A percentile compares a stretch with the other conserved stretches of the same genome.
phyloP scores from a whole-genome alignment of 805 yeast species.

The Cyberlindnera mycetangii region DNA sequence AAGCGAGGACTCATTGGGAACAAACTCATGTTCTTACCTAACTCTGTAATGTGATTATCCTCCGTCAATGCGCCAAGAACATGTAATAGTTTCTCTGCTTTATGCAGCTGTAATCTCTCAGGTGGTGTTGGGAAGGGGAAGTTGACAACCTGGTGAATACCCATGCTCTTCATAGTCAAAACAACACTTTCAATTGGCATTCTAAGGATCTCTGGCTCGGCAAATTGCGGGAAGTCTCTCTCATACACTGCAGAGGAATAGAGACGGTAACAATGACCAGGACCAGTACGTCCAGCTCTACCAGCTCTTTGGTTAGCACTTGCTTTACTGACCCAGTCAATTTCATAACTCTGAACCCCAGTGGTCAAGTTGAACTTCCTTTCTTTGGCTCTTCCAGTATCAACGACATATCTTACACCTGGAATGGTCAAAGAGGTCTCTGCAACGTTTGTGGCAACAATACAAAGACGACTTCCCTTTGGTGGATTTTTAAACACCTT shows the following conservation, averaged over 20 bases:
- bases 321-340: constrained; percentile 92
- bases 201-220: constrained; percentile 84
- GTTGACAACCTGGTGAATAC: constrained; percentile 82
- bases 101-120: constrained; percentile 51
- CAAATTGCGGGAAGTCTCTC: constrained; percentile 75
- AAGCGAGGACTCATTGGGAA: constrained; percentile 95
- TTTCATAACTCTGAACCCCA: constrained; percentile 89
- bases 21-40: constrained; percentile 82
- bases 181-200: constrained; percentile 98
- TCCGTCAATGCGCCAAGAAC: constrained; percentile 72
- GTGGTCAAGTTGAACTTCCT: constrained; percentile 76
- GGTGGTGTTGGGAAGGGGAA: constrained; percentile 98
- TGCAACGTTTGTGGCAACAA: constrained; percentile 96
- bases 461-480: constrained; percentile 77
- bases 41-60: constrained; percentile 58
- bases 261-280: constrained; percentile 93
- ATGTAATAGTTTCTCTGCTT: constrained; percentile 65
- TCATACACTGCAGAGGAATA: constrained; percentile 94
- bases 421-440: constrained; percentile 98
- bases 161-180: constrained; percentile 94
- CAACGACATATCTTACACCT: constrained; percentile 90
- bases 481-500: constrained; percentile 88
- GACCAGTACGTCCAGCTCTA: constrained; percentile 98
- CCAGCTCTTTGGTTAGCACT: constrained; percentile 95
- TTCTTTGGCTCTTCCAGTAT: constrained; percentile 92